Percentiles rank a stretch among this genome's conserved stretches.
These are phyloP conservation scores for Thermothielavioides terrestris DNA, from an alignment of 495 filamentous ascomycete genomes.

Conservation along the genomic window DNA sequence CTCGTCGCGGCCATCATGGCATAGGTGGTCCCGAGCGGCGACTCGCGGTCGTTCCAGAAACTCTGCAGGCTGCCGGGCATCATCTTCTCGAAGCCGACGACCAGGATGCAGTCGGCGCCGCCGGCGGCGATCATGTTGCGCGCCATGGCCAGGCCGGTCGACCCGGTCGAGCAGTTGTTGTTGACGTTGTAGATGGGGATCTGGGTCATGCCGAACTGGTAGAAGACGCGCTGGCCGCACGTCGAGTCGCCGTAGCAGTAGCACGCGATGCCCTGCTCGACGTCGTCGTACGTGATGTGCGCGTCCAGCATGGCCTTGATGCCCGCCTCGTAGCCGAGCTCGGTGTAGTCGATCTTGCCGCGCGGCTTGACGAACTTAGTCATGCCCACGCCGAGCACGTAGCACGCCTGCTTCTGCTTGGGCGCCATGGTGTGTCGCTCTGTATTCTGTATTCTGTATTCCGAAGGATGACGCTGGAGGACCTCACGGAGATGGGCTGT, in stretches of 20 bases:
- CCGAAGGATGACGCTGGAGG: too few relatives aligned
- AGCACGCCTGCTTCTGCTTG: conserved; percentile 43
- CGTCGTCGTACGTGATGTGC: conserved; percentile 91
- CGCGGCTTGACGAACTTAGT: conserved; percentile 99
- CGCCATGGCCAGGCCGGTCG: conserved; percentile 78
- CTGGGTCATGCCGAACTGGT: conserved; percentile 94
- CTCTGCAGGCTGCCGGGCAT: conserved; percentile 73
- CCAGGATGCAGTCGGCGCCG: conserved; percentile 74
- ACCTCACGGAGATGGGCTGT: too few relatives aligned
- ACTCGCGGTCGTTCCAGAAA: conserved; percentile 71
- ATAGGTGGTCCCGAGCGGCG: conserved; percentile 60
- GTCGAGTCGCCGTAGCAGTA: conserved; percentile 96
- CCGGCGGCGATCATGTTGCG: conserved; percentile 72
- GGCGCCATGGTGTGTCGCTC: conserved; percentile 37
- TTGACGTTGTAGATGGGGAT: conserved; percentile 97
- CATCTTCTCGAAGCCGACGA: conserved; percentile 98
- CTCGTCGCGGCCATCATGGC: conserved; percentile 76
- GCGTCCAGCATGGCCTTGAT: conserved; percentile 95
- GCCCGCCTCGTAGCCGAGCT: conserved; percentile 90
- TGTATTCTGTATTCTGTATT: neutral
- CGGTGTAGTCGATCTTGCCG: conserved; percentile 80
- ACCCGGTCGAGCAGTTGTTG: conserved; percentile 96
- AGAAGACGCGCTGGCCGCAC: conserved; percentile 94
- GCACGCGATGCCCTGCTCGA: conserved; percentile 93
- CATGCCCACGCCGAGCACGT: conserved; percentile 95